Conservation (phyloP, 2,329 filamentous ascomycete genomes). For the Cladophialophora psammophila region DNA sequence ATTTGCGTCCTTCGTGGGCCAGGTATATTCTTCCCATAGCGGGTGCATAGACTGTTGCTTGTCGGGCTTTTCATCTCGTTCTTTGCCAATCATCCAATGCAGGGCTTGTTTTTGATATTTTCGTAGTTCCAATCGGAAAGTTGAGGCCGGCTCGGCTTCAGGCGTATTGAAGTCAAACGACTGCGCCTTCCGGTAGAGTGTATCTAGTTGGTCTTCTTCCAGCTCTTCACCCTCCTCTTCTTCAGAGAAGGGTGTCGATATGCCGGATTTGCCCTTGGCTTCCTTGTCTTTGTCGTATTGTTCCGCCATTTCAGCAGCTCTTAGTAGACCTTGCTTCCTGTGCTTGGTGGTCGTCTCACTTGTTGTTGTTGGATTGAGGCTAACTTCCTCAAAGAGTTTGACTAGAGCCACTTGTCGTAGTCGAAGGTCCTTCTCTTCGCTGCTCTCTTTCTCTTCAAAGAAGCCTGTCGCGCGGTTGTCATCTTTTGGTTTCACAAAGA, state of each 20-base stretch:
- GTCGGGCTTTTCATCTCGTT: constrained; percentile 76
- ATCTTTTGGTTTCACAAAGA: constrained; percentile 68
- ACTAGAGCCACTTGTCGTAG: constrained; percentile 87
- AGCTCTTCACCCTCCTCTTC: constrained; percentile 88
- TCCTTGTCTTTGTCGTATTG: constrained; percentile 68
- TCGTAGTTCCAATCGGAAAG: constrained; percentile 81
- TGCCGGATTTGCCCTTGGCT: constrained; percentile 51
- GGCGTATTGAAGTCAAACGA: constrained; percentile 95
- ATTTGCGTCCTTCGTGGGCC: constrained; percentile 87
- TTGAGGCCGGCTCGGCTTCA: constrained; percentile 79
- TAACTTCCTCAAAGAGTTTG: constrained; percentile 87
- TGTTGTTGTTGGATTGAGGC: constrained; percentile 75
- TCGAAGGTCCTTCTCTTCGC: constrained; percentile 82
- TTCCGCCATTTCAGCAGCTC: constrained; percentile 88
- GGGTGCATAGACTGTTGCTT: constrained; percentile 90
- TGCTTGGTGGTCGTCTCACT: constrained; percentile 78
- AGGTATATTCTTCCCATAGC: constrained; percentile 93
- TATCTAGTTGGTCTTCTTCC: constrained; percentile 93
- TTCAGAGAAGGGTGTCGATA: constrained; percentile 67
- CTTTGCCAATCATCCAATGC: constrained; percentile 95
- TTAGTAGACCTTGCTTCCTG: constrained; percentile 81
- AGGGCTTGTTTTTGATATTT: constrained; percentile 96
- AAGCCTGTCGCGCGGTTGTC: constrained; percentile 75
- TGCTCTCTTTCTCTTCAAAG: constrained; percentile 85
- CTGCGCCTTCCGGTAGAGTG: constrained; percentile 93